Conservation (phyloP, 805 yeast species). For the Kuraishia borneana region DNA sequence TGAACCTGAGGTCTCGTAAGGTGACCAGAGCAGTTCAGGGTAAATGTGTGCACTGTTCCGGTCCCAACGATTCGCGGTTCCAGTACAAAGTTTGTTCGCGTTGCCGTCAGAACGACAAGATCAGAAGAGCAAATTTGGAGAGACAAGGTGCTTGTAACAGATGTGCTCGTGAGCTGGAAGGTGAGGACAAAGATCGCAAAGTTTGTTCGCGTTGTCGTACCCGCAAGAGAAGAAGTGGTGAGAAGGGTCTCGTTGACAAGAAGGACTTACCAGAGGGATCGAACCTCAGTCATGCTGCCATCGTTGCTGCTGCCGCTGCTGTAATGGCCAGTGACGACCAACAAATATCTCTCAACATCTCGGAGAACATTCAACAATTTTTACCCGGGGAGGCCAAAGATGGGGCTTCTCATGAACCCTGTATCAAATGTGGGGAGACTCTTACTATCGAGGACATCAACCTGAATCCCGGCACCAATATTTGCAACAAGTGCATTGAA, state of each 20-base stretch:
- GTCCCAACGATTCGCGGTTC: constrained; percentile 35
- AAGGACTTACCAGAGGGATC: background rate
- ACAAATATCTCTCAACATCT: background rate
- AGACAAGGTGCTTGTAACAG: constrained; percentile 51
- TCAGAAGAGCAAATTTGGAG: constrained; percentile 44
- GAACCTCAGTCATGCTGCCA: constrained; percentile 1
- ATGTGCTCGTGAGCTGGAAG: constrained; percentile 40
- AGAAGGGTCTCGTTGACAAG: background rate
- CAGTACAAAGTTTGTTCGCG: constrained; percentile 54
- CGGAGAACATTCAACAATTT: constrained; percentile 1
- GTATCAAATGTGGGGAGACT: constrained; percentile 14
- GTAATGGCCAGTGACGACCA: constrained; percentile 4
- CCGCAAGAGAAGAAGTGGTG: constrained; percentile 32
- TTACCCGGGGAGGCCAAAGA: constrained; percentile 12
- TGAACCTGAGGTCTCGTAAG: constrained; percentile 40
- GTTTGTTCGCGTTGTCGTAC: constrained; percentile 45
- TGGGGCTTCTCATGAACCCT: constrained; percentile 14
- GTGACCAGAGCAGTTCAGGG: constrained; percentile 52
- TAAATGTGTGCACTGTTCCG: constrained; percentile 59
- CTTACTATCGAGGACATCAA: constrained; percentile 17
- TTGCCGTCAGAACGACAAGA: constrained; percentile 51
- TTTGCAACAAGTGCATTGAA: constrained; percentile 15
- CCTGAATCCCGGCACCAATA: constrained; percentile 14
- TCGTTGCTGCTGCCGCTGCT: constrained; percentile 4
- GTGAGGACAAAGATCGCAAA: constrained; percentile 40